Base-by-base conservation (phyloP, 345 rosid species). In the Hibiscus mutabilis region DNA sequence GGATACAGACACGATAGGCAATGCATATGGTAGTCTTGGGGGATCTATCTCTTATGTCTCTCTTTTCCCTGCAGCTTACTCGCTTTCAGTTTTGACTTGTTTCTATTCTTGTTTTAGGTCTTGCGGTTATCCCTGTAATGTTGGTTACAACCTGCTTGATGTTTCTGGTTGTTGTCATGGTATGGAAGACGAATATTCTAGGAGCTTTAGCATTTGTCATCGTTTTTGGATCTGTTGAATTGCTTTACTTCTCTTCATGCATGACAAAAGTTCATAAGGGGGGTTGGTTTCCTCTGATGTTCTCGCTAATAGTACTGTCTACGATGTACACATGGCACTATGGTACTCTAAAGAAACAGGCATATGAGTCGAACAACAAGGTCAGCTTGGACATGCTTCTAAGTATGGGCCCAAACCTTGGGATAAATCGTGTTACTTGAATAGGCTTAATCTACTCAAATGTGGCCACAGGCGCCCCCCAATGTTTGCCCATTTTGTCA, bases 301-400 rank as follows among this genome's bases (percentile, higher is more conserved):
- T 82, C 9, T 73, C 78, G 0, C 53, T 79, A 16, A 59, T 69
- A 19, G 5, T 79, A 29, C 14, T 74, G 65, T 60, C 76, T 10
- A 31, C 73, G 2, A 82, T 79, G 82, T 61, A 52, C 21, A 37
- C 59, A 40, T 79, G 84, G 84, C 84, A 82, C 44, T 79, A 78
- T 0, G 82, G 76, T 11, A 79, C 80, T 37, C 21, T 49, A 10
- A 68, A 73, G 66, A 79, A 79, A 31, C 73, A 71, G 8, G 62
- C 44, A 10, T 79, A 66, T 13, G 84, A 82, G 63, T 21, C 44
- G 6, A 60, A 76, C 49, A 82, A 78, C 76, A 74, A 44, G 68
- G 44, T 82, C 15, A 3, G 53, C 60, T 18, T 82, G 12, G 74
- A 76, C 49, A 65, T 49, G 55, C 76, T 82, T 21, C 53, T 79